Percentiles rank a stretch among this genome's conserved stretches.
phyloP scores from a whole-genome alignment of 78 protist genomes.

The Dictyostelium capitatum region DNA sequence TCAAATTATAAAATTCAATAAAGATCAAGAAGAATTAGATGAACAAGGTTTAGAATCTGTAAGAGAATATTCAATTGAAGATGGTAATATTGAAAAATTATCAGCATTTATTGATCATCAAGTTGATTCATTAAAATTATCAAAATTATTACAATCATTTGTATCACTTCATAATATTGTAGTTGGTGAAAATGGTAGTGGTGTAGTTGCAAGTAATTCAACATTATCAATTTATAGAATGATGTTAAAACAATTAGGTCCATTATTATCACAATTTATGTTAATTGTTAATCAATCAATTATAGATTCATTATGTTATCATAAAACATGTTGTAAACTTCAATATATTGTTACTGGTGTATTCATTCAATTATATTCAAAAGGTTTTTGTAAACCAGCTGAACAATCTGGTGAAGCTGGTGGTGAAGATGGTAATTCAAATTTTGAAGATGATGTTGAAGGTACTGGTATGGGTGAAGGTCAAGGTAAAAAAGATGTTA shows the following conservation, averaged over 20 bases:
- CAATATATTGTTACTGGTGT: constrained; percentile 60
- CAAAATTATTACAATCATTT: background rate
- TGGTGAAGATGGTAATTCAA: constrained; percentile 23
- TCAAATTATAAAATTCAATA: background rate
- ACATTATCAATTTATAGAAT: background rate
- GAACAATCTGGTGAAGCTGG: constrained; percentile 43
- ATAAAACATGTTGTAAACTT: constrained; percentile 65
- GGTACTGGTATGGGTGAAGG: constrained; percentile 95
- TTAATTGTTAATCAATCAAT: constrained; percentile 33
- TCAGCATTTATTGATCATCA: constrained; percentile 6
- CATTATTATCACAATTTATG: constrained; percentile 63
- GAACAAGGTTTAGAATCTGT: background rate
- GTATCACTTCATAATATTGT: constrained; percentile 7
- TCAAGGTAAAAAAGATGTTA: constrained; percentile 91
- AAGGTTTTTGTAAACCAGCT: constrained; percentile 89
- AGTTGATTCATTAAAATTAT: background rate
- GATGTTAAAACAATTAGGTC: constrained; percentile 26
- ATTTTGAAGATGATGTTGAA: constrained; percentile 79
- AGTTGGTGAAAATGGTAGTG: background rate
- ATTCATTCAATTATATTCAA: constrained; percentile 57
- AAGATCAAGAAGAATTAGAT: constrained; percentile 24
- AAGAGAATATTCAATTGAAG: constrained; percentile 38
- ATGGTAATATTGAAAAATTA: constrained; percentile 50
- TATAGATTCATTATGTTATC: constrained; percentile 13
- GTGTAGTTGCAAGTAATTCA: background rate